These are phyloP conservation scores for Agaricus blazei DNA, from an alignment of 768 basidiomycete species.

Conservation along the genomic window DNA sequence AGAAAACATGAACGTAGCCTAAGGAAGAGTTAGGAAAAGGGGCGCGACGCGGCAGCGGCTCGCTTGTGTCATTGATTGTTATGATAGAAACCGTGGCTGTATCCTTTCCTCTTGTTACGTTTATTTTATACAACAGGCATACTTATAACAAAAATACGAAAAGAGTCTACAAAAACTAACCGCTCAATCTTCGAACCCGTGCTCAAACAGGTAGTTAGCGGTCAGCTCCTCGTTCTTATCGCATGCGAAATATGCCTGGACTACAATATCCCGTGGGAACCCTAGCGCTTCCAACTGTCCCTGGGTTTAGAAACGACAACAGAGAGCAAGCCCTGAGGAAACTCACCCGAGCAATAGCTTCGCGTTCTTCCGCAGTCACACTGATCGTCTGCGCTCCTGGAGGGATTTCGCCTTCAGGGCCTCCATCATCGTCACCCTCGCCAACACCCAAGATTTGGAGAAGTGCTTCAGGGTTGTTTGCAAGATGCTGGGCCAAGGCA, in stretches of 20 bases:
- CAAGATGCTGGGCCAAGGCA: slow-evolving; percentile 29
- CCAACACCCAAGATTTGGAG: slow-evolving; percentile 52
- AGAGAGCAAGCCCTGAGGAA: not conserved
- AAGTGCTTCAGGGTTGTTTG: slow-evolving; percentile 67
- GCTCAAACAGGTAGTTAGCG: slow-evolving; percentile 89
- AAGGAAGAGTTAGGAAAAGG: not conserved
- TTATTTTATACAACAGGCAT: slow-evolving; percentile 1
- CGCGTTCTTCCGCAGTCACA: slow-evolving; percentile 83
- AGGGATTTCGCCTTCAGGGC: slow-evolving; percentile 34
- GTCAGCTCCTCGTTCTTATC: slow-evolving; percentile 97
- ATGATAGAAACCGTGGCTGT: no score
- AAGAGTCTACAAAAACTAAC: not conserved
- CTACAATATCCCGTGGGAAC: slow-evolving; percentile 73
- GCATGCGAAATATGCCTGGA: slow-evolving; percentile 91
- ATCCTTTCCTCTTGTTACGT: not conserved
- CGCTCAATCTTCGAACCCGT: slow-evolving; percentile 38
- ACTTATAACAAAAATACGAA: not conserved
- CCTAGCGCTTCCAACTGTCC: slow-evolving; percentile 79
- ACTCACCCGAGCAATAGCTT: slow-evolving; percentile 84
- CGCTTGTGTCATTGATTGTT: no score
- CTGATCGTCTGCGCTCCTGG: slow-evolving; percentile 62
- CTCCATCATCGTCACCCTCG: slow-evolving; percentile 33
- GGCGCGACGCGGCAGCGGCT: no score
- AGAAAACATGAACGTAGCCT: not conserved
- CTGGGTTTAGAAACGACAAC: not conserved